Evolutionary conservation across 371 early-diverging fungal species (phyloP).

Genomic region (Haplosporangium sp.): DNA sequence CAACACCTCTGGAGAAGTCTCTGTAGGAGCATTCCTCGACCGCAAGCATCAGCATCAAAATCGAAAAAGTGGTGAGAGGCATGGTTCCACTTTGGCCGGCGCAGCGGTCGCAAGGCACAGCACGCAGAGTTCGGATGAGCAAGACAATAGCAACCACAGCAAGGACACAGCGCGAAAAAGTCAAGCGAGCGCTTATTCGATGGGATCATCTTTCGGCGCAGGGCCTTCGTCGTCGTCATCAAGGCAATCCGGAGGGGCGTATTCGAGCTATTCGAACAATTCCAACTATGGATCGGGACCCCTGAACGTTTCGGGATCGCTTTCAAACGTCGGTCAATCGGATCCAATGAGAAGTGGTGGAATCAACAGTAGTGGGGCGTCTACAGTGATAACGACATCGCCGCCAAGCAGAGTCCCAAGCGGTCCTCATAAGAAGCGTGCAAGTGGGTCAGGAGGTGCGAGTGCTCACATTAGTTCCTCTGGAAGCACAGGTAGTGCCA

Average conservation of each 20-base stretch:
- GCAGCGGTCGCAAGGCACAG: too few species aligned
- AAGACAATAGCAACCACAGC: slow-evolving; percentile 12
- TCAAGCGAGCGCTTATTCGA: slow-evolving; percentile 34
- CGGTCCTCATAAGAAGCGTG: slow-evolving; percentile 11
- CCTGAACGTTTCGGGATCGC: slow-evolving; percentile 17
- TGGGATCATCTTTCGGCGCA: slow-evolving; percentile 37
- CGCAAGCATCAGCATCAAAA: slow-evolving; percentile 24
- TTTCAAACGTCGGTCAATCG: slow-evolving; percentile 11
- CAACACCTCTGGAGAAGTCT: slow-evolving; percentile 50
- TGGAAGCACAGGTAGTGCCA: slow-evolving; percentile 5
- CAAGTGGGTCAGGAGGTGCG: slow-evolving; percentile 1
- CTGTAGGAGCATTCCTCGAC: slow-evolving; percentile 45
- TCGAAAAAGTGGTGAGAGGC: slow-evolving; percentile 24
- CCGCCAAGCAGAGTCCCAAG: background rate
- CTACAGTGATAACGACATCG: background rate
- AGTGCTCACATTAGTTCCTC: slow-evolving; percentile 7
- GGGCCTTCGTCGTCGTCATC: slow-evolving; percentile 23
- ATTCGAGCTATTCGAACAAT: slow-evolving; percentile 39
- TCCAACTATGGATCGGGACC: slow-evolving; percentile 32
- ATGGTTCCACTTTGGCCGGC: background rate
- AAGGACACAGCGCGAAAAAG: slow-evolving; percentile 32
- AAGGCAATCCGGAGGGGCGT: slow-evolving; percentile 28
- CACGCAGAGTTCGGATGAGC: slow-evolving; percentile 15
- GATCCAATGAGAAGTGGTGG: background rate
- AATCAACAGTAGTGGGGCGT: background rate